Evolutionary conservation across 2,329 filamentous ascomycete species (phyloP), one percentile per base, ranked within the genome.

Genomic region (Harringtonia lauricola): DNA sequence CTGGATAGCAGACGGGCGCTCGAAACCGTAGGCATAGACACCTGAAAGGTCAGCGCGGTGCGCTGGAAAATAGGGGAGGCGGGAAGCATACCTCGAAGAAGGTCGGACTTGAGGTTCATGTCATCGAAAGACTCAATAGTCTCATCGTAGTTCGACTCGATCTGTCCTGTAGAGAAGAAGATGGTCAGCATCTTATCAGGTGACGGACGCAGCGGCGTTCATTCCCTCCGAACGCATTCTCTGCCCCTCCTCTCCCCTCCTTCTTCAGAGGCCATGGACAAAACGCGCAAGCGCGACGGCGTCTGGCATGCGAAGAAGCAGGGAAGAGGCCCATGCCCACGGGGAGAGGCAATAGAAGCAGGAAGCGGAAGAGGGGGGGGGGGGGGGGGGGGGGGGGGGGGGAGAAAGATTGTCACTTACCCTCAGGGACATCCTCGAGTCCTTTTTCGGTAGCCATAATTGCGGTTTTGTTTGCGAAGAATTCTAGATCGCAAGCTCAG

Each of bases 81-180:
- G 36, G 22, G n/a, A 15, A 46, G 36, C 75, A 70, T 74, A 81
- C 79, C 92, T 72, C 92, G 88, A 65, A 98, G 87, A 63, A 98
- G 85, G 77, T 98, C 92, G 54, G 87, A 65, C 81, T 94, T 95
- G 63, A 98, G 80, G 72, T 81, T 83, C 92, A 98, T 98, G 60
- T 89, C 79, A 72, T 98, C 92, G 73, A 98, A 98, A 51, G 88
- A 95, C 73, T 98, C 94, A 70, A 92, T 90, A 62, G 90, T 89
- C 80, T 96, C 89, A 79, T 98, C 92, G 76, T 96, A 98, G 86
- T 98, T 98, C 66, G 89, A 95, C 80, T 98, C 94, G 79, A 98
- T 98, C 76, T 94, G 88, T 71, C 83, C 90, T 95, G 66, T 60
- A 64, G 47, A 26, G 41, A 44, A 35, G 33, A 48, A 30, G 13